Evolutionary conservation across 176 grass and related monocot species (phyloP).

Genomic region (Eremochloa ophiuroides): DNA sequence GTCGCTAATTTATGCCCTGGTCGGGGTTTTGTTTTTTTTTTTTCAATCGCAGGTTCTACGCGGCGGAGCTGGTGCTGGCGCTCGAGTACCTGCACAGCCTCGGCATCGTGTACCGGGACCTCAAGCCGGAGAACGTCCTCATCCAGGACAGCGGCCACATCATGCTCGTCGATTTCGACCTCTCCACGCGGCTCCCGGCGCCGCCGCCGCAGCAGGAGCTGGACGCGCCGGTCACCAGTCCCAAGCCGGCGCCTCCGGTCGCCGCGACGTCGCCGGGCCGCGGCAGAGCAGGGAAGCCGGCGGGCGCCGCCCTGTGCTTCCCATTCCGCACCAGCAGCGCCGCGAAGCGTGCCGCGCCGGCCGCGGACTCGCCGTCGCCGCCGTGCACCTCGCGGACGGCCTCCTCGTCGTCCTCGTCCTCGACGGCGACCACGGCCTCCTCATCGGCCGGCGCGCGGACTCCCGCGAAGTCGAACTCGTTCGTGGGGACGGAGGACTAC

Average conservation of each 20-base stretch:
- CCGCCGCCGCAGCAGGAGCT: constrained; percentile 15
- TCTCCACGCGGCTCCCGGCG: constrained; percentile 66
- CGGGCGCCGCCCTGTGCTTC: constrained; percentile 23
- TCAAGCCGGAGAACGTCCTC: constrained; percentile 82
- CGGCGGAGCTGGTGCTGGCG: constrained; percentile 66
- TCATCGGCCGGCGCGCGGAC: constrained; percentile 11
- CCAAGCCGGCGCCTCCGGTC: constrained; percentile 7
- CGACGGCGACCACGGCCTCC: constrained; percentile 21
- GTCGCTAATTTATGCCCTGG: background rate
- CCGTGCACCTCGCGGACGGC: constrained; percentile 43
- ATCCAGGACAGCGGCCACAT: constrained; percentile 74
- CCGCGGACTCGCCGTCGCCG: constrained; percentile 34
- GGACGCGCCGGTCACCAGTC: background rate
- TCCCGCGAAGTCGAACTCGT: constrained; percentile 82
- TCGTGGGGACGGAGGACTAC: constrained; percentile 98
- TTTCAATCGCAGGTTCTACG: constrained; percentile 52
- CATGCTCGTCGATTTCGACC: constrained; percentile 91
- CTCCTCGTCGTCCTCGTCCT: constrained; percentile 32
- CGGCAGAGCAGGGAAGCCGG: constrained; percentile 15
- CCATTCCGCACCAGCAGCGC: constrained; percentile 16
- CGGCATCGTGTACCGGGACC: constrained; percentile 80
- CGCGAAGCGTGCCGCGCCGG: background rate
- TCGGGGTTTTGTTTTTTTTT: background rate
- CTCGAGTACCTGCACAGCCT: constrained; percentile 76
- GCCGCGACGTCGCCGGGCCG: constrained; percentile 14